These are phyloP conservation scores for Priceomyces medius DNA, from an alignment of 805 yeast genomes.

Conservation along the genomic window DNA sequence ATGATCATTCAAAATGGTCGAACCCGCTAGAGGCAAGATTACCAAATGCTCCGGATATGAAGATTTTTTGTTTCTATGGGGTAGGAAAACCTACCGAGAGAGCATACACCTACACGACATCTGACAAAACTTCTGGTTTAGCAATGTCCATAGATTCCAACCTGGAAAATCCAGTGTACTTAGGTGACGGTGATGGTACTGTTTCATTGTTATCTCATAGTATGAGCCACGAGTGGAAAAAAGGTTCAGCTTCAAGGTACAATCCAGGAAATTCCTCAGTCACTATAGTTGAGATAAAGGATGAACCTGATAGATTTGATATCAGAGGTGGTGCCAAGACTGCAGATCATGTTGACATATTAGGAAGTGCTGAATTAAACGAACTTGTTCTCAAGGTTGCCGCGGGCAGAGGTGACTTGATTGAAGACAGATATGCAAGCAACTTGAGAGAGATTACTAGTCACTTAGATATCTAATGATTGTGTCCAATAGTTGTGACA, in stretches of 20 bases:
- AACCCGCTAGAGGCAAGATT: constrained; percentile 91
- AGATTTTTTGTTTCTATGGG: constrained; percentile 87
- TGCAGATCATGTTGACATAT: constrained; percentile 95
- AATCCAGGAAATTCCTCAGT: constrained; percentile 79
- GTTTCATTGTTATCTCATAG: constrained; percentile 82
- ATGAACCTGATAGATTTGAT: constrained; percentile 91
- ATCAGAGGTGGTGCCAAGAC: constrained; percentile 96
- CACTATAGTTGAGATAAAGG: constrained; percentile 84
- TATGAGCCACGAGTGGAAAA: constrained; percentile 90
- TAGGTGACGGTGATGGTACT: constrained; percentile 97
- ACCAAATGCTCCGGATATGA: constrained; percentile 92
- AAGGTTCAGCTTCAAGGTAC: constrained; percentile 54
- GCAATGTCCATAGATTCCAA: constrained; percentile 72
- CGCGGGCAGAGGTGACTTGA: constrained; percentile 70
- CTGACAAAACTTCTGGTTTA: constrained; percentile 51
- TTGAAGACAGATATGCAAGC: constrained; percentile 60
- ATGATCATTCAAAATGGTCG: constrained; percentile 81
- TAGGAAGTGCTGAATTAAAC: constrained; percentile 90
- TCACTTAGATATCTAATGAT: constrained; percentile 44
- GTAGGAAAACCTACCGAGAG: constrained; percentile 97
- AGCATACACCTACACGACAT: constrained; percentile 78
- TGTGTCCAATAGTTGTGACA: no score
- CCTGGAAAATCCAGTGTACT: constrained; percentile 60
- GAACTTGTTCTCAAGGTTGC: constrained; percentile 82
- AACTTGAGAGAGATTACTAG: constrained; percentile 61